phyloP scores from a whole-genome alignment of 148 eudicot species.

The Vaccinium macrocarpon region DNA sequence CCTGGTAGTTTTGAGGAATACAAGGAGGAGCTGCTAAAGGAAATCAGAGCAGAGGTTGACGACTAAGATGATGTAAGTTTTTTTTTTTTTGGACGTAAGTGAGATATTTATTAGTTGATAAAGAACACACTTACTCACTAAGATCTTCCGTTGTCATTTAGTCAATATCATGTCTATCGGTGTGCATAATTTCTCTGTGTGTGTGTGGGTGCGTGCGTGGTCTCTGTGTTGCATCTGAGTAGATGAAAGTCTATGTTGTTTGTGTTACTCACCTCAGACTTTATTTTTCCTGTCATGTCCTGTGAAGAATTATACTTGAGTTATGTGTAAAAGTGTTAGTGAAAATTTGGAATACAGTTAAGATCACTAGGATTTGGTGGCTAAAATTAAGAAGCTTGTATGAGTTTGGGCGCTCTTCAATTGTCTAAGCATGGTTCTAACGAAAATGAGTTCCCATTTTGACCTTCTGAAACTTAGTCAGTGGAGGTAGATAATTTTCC shows the following conservation, averaged over 20 bases:
- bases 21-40: constrained; percentile 47
- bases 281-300: neutral
- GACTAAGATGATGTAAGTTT: constrained; percentile 24
- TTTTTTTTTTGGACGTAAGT: neutral
- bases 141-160: neutral
- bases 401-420: neutral
- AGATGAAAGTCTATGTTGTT: neutral
- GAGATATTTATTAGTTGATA: neutral
- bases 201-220: no score
- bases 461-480: constrained; percentile 2
- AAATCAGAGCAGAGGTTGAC: constrained; percentile 55
- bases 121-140: neutral
- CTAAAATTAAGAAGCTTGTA: neutral
- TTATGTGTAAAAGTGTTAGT: neutral
- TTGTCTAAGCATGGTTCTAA: neutral
- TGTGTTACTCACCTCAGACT: neutral
- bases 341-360: neutral
- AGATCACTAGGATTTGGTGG: neutral
- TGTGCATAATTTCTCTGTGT: neutral
- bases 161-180: neutral
- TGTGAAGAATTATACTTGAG: neutral
- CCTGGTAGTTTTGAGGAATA: constrained; percentile 51
- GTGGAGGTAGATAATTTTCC: neutral
- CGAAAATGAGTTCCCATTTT: neutral
- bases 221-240: neutral